Evolutionary conservation across 2,329 filamentous ascomycete species (phyloP), one percentile per base, ranked within the genome.

Genomic region (Nemania sp.): DNA sequence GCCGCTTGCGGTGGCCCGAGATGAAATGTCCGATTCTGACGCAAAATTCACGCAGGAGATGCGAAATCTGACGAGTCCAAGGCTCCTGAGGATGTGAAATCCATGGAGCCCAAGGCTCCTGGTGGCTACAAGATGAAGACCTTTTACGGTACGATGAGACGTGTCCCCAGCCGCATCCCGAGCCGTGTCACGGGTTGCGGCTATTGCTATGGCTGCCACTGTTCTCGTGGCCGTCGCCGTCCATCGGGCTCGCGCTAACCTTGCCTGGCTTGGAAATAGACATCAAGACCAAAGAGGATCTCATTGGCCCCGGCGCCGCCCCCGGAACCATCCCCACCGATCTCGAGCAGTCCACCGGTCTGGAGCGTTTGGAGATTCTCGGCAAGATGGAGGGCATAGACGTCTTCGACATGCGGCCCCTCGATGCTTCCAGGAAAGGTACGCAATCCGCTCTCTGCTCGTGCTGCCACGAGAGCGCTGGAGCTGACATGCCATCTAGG

Each of bases 341-440:
- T 77, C 76, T 96, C 72, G 91, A 97, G 75, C 94, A 99, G 77
- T 79, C 94, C 56, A 97, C 94, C 67, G 94, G 94, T 89, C 83
- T 97, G 57, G 94, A 99, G 82, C 92, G 94, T 84, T 84, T 99
- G 67, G 94, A 99, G 79, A 94, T 99, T 70, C 82, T 99, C 73
- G 94, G 94, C 78, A 99, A 99, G 86, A 96, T 97, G 89, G 91
- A 97, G 82, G 92, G 94, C 64, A 80, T 97, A 68, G 94, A 99
- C 73, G 81, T 97, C 73, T 99, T 99, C 80, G 92, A 99, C 79
- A 96, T 97, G 94, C 88, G 86, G 76, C 94, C 94, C 61, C 84
- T 99, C 67, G 94, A 97, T 74, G 82, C 93, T 61, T 94, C 89
- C 74, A 87, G 94, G 72, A 84, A 83, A 76, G 93, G 93, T 90